Base-by-base conservation (phyloP, 768 basidiomycete species). In the Tricholoma matsutake region DNA sequence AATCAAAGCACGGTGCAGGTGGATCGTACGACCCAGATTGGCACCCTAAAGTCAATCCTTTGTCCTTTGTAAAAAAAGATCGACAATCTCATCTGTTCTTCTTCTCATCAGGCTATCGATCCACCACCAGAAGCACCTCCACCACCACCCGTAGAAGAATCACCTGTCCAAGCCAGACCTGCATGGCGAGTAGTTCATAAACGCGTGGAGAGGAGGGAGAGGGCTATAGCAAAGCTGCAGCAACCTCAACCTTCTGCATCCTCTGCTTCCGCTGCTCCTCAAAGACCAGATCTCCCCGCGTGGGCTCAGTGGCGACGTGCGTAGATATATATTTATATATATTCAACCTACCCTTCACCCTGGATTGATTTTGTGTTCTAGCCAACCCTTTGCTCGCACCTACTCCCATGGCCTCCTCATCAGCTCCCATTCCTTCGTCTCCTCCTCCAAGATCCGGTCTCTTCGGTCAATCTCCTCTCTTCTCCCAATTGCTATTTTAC, bases 241-340 rank as follows among this genome's bases (percentile, higher is more conserved):
- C 71, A 73, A 2, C 71, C 75, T 1, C 73, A 76, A 4, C 78
- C 76, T 14, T 76, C 81, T 6, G 73, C 79, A 1, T 68, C 76
- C 0, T 69, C 73, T 4, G 70, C 77, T 11, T 78, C 76, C 16
- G 78, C 78, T 0, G 76, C 80, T 0, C 75, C 80, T 1, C 77
- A 83, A 0, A 81, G 83, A 66, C 79, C 82, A 0, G 80, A 82
- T 35, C 18, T 84, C 29, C 89, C 90, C n/a, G 83, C 91, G 1
- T 93, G 91, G 91, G 85, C 91, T 0, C 89, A 92, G 66, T 93
- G 91, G 91, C 81, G 86, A 78, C 91, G 91, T 93, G 70, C 57
- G 84, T 79, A 6, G 10, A 25, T 53, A 35, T 37, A 4, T 55
- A n/a, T n/a, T n/a, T n/a, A n/a, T n/a, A n/a, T 39, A 49, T 41